Evolutionary conservation across 176 grass and related monocot genomes (phyloP), one percentile per base, ranked within the genome.

Genomic region (Rhynchospora tenuis): DNA sequence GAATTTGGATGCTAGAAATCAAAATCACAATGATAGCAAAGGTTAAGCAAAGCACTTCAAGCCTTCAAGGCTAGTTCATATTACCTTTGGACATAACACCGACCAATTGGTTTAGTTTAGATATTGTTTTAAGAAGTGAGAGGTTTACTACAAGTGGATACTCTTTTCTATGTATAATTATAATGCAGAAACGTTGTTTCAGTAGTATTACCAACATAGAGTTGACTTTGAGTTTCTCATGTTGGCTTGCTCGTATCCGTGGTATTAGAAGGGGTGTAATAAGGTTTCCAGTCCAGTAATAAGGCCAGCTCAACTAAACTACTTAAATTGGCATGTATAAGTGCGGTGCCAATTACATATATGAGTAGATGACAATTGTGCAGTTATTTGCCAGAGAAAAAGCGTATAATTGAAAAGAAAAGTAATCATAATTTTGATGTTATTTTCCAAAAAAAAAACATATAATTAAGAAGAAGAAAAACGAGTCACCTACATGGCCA

Each of bases 401-500:
- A 51, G 69, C 45, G 51, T 74, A 74, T 14, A 50, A n/a, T 23
- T 50, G 50, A 14, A 38, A 47, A 73, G 70, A 44, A 26, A 50
- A 65, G 57, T 33, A 86, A 78, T 79, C n/a, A n/a, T n/a, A 26
- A 27, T 0, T 1, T 27, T 51, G 46, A 54, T 7, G 47, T 75
- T 27, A 54, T 8, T 75, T 55, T 12, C 12, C 22, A 75, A 12
- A 75, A 15, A 75, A 75, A 54, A 2, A 54, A 45, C 22, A 75
- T 75, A 75, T 16, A 52, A 20, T 26, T 52, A 74, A 7, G 19
- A 50, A 74, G 71, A 45, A 28, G 27, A 66, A 46, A 54, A 86
- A 79, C 67, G 47, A 77, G 70, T 51, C 48, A 91, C 95, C 91
- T 86, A 98, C 92, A 91, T 98, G 95, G 64, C 95, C 95, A 74